Evolutionary conservation across 2,329 filamentous ascomycete genomes (phyloP), one percentile per base, ranked within the genome.

Genomic region (Coleophoma cylindrospora): DNA sequence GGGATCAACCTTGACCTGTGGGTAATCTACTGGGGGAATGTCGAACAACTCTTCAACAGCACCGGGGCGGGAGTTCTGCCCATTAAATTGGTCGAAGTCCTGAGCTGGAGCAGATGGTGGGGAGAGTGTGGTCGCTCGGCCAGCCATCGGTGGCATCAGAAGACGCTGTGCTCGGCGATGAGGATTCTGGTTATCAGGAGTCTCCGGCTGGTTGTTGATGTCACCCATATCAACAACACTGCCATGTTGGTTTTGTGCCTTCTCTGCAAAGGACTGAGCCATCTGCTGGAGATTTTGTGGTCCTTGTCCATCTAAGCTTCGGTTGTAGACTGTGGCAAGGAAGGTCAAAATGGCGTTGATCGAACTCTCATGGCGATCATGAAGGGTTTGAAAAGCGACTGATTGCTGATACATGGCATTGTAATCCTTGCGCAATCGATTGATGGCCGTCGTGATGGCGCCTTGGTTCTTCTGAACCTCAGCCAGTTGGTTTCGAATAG

Each of bases 301-400:
- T 32, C 84, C 84, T 60, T 92, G 87, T 34, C 91, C 89, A 65
- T 96, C 91, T 45, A 99, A 72, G 55, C 90, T 95, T 63, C 95
- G 87, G 55, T 95, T 87, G 70, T 97, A 99, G 40, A 99, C 92
- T 12, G 95, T 97, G 43, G 92, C 94, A 17, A 99, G 78, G 68
- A 99, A 97, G 45, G 91, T 95, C 40, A 99, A 78, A 54, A 99
- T 97, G n/a, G 92, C 92, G 64, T 96, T 97, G 69, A 99, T 97
- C 0, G 92, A 96, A 65, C 92, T 96, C 66, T 99, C 94, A 63
- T 99, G 94, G n/a, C 94, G 85, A 59, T 92, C 91, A 64, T 97
- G 92, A 64, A 95, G 83, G 52, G 83, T 87, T 68, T 97, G 91
- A 65, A 96, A 96, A 51, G 88, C 84, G 41, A 88, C 79, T 0